Conservation (phyloP, 2,329 filamentous ascomycete species). For the Chaetomiaceae sp. region DNA sequence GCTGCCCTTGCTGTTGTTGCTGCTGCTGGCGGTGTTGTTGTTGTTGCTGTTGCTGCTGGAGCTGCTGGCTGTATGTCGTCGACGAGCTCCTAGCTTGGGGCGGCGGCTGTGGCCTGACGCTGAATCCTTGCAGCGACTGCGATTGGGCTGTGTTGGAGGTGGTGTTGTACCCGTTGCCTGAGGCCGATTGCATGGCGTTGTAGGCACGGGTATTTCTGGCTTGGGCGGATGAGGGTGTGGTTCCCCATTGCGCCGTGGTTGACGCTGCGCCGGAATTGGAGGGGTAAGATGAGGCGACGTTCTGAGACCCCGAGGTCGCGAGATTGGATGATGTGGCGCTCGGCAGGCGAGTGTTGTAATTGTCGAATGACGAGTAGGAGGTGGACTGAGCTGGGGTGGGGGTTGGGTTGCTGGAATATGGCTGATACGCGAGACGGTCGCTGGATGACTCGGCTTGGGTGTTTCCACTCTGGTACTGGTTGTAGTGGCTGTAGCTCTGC, state of each 20-base stretch:
- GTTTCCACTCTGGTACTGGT: slow-evolving; percentile 20
- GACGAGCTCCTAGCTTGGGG: slow-evolving; percentile 25
- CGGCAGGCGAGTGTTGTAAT: slow-evolving; percentile 22
- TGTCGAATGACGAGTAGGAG: slow-evolving; percentile 27
- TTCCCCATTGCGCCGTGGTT: slow-evolving; percentile 25
- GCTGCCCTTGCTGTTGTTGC: slow-evolving; percentile 24
- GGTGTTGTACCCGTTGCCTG: slow-evolving; percentile 23
- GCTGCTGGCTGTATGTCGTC: slow-evolving; percentile 29
- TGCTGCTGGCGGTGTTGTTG: slow-evolving; percentile 29
- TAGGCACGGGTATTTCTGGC: slow-evolving; percentile 28
- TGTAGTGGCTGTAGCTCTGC: slow-evolving; percentile 24
- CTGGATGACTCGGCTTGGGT: slow-evolving; percentile 19
- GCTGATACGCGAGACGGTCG: slow-evolving; percentile 30
- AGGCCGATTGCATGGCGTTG: slow-evolving; percentile 26
- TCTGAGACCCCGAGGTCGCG: slow-evolving; percentile 25
- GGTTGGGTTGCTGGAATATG: slow-evolving; percentile 31
- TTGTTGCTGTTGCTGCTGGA: slow-evolving; percentile 24
- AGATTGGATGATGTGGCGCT: slow-evolving; percentile 14
- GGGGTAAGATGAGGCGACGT: slow-evolving; percentile 29
- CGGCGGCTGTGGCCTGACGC: slow-evolving; percentile 27
- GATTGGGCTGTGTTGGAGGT: slow-evolving; percentile 24
- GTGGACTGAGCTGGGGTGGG: slow-evolving; percentile 10
- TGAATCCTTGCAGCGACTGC: slow-evolving; percentile 24
- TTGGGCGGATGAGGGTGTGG: slow-evolving; percentile 26
- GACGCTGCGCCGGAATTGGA: slow-evolving; percentile 23